Conservation (phyloP, 1,139 yeast species). For the Nakaseomyces kungkrabaensis region DNA sequence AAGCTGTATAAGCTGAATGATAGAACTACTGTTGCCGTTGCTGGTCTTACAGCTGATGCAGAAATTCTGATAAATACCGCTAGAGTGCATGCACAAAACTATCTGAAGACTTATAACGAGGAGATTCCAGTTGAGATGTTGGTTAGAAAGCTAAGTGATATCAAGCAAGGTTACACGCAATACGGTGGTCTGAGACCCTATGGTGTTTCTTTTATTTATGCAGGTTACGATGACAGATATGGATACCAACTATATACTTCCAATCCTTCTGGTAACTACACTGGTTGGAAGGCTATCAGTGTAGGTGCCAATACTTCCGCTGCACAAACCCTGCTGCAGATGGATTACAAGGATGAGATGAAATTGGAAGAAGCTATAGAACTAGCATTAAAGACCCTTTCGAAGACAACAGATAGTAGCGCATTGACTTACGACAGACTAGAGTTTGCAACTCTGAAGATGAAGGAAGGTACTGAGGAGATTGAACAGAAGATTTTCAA, state of each 20-base stretch:
- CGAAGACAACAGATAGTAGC: conserved; percentile 89
- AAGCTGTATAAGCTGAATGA: conserved; percentile 79
- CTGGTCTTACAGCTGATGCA: conserved; percentile 98
- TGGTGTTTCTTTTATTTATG: conserved; percentile 93
- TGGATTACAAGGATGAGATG: conserved; percentile 83
- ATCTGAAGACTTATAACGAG: conserved; percentile 77
- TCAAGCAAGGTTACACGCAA: conserved; percentile 96
- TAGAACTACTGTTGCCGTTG: conserved; percentile 87
- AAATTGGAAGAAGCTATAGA: conserved; percentile 71
- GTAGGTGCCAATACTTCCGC: conserved; percentile 96
- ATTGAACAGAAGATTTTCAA: conserved; percentile 68
- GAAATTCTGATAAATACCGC: conserved; percentile 82
- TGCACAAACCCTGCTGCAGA: conserved; percentile 90
- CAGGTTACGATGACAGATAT: conserved; percentile 86
- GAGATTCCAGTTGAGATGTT: conserved; percentile 86
- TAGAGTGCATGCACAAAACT: conserved; percentile 74
- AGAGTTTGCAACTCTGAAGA: conserved; percentile 73
- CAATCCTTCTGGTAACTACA: conserved; percentile 94
- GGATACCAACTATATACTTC: conserved; percentile 91
- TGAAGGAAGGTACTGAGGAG: conserved; percentile 35
- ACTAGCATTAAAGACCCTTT: conserved; percentile 80
- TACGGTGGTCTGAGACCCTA: conserved; percentile 98
- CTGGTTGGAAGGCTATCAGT: conserved; percentile 97
- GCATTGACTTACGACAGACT: conserved; percentile 78
- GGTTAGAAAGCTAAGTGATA: conserved; percentile 82